Base-by-base conservation (phyloP, 768 basidiomycete genomes). In the Agaricus sinodeliciosus region DNA sequence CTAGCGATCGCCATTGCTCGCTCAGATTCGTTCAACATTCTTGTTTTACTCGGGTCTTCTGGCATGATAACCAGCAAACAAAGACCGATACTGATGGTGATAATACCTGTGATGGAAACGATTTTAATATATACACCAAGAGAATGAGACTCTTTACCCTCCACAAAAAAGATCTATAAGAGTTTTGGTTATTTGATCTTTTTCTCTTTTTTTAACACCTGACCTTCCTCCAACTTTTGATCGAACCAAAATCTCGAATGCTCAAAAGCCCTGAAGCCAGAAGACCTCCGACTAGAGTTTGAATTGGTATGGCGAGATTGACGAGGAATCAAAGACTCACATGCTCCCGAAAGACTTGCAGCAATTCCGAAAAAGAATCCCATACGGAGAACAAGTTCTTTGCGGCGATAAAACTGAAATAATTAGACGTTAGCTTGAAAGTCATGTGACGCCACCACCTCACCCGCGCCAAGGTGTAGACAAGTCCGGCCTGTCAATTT, bases 121-220 rank as follows among this genome's bases (percentile, higher is more conserved):
- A 8, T 16, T 22, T 16, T 25, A 26, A 5, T 19, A 4, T 11
- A 31, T 31, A 31, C 31, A 12, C 11, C 13, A 12, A 43, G 12
- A 26, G 3, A 43, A 22, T 19, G 16, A 3, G 19, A 16, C 4
- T 31, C 35, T 40, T 51, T 49, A 69, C 71, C 74, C 67, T 75
- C 73, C 27, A 74, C 55, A 19, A 76, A 63, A 48, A 76, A 74
- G 26, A 76, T 72, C 60, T 75, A 43, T 13, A 28, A 9, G 3
- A 26, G 9, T 8, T 9, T 34, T 34, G 43, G 26, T n/a, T 11
- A 18, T 8, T n/a, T 43, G 15, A 26, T 8, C 13, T 7, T 43
- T 26, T 18, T 4, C 18, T 12, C 26, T 16, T 7, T 22, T 26
- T 2, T 11, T 18, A 12, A 6, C 3, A 18, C 3, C 54, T 51